Conservation (phyloP, 1,284 basidiomycete species). For the Puccinia brachypodii region DNA sequence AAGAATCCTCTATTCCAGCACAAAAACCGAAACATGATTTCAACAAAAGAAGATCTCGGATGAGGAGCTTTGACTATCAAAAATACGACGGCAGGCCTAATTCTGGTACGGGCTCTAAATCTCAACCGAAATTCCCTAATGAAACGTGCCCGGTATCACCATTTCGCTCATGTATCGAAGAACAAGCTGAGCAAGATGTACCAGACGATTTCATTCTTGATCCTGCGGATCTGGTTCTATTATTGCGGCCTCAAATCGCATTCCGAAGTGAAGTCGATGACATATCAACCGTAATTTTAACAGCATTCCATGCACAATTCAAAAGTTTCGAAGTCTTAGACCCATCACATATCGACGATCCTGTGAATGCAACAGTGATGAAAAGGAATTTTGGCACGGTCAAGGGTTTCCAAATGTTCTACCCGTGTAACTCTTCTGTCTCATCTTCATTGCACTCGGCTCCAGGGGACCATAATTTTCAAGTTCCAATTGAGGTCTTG, state of each 20-base stretch:
- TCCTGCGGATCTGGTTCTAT: conserved; percentile 74
- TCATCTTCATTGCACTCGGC: conserved; percentile 45
- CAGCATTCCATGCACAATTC: conserved; percentile 77
- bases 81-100: conserved; percentile 13
- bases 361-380: conserved; percentile 81
- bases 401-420: conserved; percentile 82
- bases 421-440: conserved; percentile 61
- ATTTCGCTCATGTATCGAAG: conserved; percentile 49
- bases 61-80: conserved; percentile 40
- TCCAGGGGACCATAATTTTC: conserved; percentile 55
- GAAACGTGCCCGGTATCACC: conserved; percentile 36
- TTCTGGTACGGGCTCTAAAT: neutral
- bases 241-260: conserved; percentile 88
- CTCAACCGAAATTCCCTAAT: conserved; percentile 17
- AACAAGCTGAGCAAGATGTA: conserved; percentile 54
- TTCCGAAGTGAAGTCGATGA: conserved; percentile 68
- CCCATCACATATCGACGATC: conserved; percentile 73
- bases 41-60: conserved; percentile 34
- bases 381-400: conserved; percentile 74
- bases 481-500: conserved; percentile 82
- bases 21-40: conserved; percentile 28
- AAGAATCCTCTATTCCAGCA: conserved; percentile 13
- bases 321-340: conserved; percentile 82
- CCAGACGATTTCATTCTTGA: conserved; percentile 59
- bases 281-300: conserved; percentile 72